Evolutionary conservation across 2,329 filamentous ascomycete species (phyloP).

Genomic region (Orbilia javanica): DNA sequence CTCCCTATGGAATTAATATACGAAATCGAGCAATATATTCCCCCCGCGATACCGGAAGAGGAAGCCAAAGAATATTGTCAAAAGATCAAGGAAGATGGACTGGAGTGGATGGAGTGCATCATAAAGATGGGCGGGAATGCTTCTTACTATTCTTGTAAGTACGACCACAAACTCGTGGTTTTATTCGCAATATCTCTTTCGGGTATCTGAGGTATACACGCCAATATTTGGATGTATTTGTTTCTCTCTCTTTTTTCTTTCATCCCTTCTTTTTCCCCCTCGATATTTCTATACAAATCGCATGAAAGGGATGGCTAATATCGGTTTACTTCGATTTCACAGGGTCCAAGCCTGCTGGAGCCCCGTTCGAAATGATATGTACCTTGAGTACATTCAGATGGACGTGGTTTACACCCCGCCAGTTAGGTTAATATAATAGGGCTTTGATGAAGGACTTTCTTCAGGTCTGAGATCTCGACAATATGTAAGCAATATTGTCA

Average conservation of each 20-base stretch:
- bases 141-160: neutral
- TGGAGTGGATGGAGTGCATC: conserved; percentile 1
- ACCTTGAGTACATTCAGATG: neutral
- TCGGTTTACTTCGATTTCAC: neutral
- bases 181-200: too few species aligned
- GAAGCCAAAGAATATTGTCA: conserved; percentile 65
- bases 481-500: too few species aligned
- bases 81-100: conserved; percentile 65
- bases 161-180: too few species aligned
- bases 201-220: too few species aligned
- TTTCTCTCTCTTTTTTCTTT: too few species aligned
- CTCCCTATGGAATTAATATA: conserved; percentile 54
- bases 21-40: conserved; percentile 55
- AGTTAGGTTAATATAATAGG: neutral
- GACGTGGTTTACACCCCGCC: neutral
- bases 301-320: too few species aligned
- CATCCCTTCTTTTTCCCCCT: too few species aligned
- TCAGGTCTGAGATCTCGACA: neutral
- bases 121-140: neutral
- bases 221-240: too few species aligned
- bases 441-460: neutral
- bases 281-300: too few species aligned
- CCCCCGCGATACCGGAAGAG: conserved; percentile 63
- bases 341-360: neutral
- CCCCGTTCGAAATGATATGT: neutral